A percentile compares a stretch with the other conserved stretches of the same genome.
These are phyloP conservation scores for Smallanthus sonchifolius DNA, from an alignment of 129 eudicot genomes.

Conservation along the genomic window DNA sequence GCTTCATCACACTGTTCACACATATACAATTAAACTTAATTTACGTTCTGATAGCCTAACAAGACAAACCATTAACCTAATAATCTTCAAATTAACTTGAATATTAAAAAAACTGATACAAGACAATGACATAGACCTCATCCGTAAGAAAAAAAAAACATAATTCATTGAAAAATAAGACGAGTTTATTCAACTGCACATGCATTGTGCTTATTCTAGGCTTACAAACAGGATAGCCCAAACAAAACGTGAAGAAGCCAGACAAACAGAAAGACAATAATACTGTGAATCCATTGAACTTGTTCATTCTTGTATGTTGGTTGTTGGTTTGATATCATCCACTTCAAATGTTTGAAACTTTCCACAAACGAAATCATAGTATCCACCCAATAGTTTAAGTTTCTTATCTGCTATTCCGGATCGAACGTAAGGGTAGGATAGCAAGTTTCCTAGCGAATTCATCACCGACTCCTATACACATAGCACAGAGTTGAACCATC, in stretches of 20 bases:
- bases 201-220: not conserved
- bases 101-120: not conserved
- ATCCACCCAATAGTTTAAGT: conserved; percentile 23
- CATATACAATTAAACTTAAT: not conserved
- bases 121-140: not conserved
- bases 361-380: conserved; percentile 23
- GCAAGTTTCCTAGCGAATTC: conserved; percentile 15
- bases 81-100: not conserved
- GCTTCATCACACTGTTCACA: not conserved
- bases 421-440: conserved; percentile 25
- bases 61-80: not conserved
- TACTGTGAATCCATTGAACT: not conserved
- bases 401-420: conserved; percentile 15
- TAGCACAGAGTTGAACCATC: not conserved
- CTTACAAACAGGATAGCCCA: not conserved
- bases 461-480: conserved; percentile 25
- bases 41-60: not conserved
- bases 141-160: not conserved
- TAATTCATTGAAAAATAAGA: not conserved
- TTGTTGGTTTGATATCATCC: not conserved
- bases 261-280: not conserved
- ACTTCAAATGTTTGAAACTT: conserved; percentile 2
- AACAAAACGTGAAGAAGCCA: not conserved
- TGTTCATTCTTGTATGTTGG: conserved; percentile 1
- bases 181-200: conserved; percentile 4